Evolutionary conservation across 2,329 filamentous ascomycete species (phyloP).

Genomic region (Trichoderma sp.): DNA sequence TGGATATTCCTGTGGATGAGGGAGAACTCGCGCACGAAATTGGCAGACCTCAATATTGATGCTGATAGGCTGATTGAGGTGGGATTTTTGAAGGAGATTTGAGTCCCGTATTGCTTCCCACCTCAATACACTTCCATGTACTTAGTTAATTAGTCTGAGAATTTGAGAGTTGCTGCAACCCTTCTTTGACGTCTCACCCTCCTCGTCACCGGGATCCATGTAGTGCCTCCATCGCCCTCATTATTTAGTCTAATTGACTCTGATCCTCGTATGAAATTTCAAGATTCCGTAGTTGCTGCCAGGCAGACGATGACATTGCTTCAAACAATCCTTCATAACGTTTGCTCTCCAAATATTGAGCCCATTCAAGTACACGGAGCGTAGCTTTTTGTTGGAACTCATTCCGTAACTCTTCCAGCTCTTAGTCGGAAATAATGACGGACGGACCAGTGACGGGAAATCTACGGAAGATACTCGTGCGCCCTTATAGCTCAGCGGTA

Average conservation of each 20-base stretch:
- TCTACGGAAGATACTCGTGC: not conserved
- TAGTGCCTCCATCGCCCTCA: not conserved
- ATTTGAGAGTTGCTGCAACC: not conserved
- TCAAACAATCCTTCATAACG: not conserved
- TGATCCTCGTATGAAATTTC: not conserved
- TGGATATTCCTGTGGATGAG: conserved; percentile 63
- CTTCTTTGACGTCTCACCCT: not conserved
- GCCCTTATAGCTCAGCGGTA: conserved; percentile 26
- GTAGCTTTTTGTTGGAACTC: not conserved
- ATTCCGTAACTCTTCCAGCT: not conserved
- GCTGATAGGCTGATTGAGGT: conserved; percentile 66
- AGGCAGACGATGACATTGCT: not conserved
- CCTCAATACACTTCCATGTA: not conserved
- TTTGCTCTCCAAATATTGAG: not conserved
- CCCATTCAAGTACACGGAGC: not conserved
- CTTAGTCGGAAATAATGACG: not conserved
- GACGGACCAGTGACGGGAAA: not conserved
- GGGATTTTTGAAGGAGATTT: conserved; percentile 69
- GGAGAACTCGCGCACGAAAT: conserved; percentile 66
- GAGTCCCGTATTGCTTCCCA: not conserved
- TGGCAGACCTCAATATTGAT: conserved; percentile 55
- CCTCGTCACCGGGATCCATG: not conserved
- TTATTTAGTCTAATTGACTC: not conserved
- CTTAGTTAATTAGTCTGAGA: not conserved
- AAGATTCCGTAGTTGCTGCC: not conserved